Evolutionary conservation across 2,329 filamentous ascomycete species (phyloP), one percentile per base, ranked within the genome.

Genomic region (Colletotrichum lindemuthianum): DNA sequence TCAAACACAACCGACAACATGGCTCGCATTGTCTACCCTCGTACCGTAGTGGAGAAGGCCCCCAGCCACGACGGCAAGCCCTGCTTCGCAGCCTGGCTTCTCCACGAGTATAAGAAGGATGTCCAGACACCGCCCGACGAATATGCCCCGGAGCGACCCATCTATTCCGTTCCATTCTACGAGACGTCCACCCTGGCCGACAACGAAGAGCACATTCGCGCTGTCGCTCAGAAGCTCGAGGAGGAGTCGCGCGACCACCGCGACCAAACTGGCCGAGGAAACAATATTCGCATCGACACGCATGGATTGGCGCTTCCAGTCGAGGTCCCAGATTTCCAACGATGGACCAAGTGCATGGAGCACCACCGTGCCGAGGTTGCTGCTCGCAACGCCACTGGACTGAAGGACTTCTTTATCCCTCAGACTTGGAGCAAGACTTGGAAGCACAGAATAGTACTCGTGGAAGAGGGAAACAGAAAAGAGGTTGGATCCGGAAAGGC

Each of bases 341-440:
- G 54, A 13, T 36, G 40, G 45, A 37, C 54, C 8, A 36, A 10
- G 13, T 57, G 54, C 16, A 32, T 10, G 36, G 36, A 16, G 16
- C 54, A 57, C 13, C 54, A 57, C 16, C 43, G 44, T 5, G 54
- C 43, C 16, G 54, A 57, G 54, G 15, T 57, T 16, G 54, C 54
- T 6, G 9, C 1, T 36, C 54, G 54, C 8, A 57, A 57, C 24
- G 36, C 54, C 24, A 15, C 54, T 24, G 44, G 44, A 12, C 9
- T 8, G 6, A n/a, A 36, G 10, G 54, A 57, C 44, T 57, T 43
- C 24, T 57, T 49, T 16, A 49, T 57, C 12, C 54, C 54, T 9
- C 54, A 44, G 24, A 57, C 13, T 2, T 57, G 48, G 13, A 39
- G 33, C 54, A 13, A n/a, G 13, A 6, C 8, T 11, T 49, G 44